Percentiles rank a stretch among this genome's conserved stretches.
These are phyloP conservation scores for Solanum virginianum DNA, from an alignment of 257 asterid species.

Conservation along the genomic window DNA sequence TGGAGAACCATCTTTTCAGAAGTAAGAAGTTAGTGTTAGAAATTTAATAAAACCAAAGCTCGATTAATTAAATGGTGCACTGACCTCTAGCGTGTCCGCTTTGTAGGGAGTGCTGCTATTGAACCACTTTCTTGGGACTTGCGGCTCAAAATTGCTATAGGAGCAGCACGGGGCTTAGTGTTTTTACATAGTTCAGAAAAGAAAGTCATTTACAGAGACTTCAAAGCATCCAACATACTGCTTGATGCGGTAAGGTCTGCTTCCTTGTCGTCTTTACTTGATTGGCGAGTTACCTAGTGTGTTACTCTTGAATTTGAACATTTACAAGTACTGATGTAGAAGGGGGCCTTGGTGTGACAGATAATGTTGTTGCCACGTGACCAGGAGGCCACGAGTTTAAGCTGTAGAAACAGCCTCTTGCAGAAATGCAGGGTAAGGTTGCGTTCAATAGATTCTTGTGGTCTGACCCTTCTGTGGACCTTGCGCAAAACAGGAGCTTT, in stretches of 20 bases:
- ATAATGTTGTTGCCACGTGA: background rate
- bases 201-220: constrained; percentile 34
- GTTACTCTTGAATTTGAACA: background rate
- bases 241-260: constrained; percentile 23
- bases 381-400: background rate
- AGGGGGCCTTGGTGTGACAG: background rate
- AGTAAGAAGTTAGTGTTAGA: constrained; percentile 14
- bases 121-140: constrained; percentile 32
- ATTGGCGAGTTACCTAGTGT: background rate
- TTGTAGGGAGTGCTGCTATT: constrained; percentile 19
- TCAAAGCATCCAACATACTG: constrained; percentile 36
- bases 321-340: background rate
- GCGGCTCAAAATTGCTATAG: constrained; percentile 29
- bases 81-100: background rate
- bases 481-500: background rate
- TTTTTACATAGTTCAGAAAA: constrained; percentile 29
- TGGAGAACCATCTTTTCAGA: constrained; percentile 41
- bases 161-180: constrained; percentile 36
- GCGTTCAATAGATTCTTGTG: background rate
- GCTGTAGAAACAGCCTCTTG: background rate
- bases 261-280: background rate
- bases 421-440: background rate
- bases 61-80: background rate
- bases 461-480: background rate
- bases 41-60: background rate